Evolutionary conservation across 2,329 filamentous ascomycete species (phyloP).

Genomic region (Fusarium mundagurra): DNA sequence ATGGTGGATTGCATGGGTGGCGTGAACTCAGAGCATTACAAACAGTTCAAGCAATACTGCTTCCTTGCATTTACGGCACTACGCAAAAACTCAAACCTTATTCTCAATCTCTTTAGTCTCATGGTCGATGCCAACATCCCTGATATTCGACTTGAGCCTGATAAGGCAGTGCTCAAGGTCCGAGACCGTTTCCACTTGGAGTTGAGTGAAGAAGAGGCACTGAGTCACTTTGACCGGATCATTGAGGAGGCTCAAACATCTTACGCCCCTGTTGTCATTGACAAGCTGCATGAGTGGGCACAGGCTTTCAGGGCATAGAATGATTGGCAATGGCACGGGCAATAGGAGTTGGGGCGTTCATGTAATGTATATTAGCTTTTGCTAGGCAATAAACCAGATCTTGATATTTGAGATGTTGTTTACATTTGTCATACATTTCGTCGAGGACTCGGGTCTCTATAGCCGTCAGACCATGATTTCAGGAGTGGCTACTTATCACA

Average conservation of each 20-base stretch:
- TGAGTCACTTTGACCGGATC: slow-evolving; percentile 85
- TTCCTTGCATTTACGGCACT: slow-evolving; percentile 94
- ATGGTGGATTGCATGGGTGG: slow-evolving; percentile 99
- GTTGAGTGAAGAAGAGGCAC: slow-evolving; percentile 90
- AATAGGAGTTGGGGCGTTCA: slow-evolving; percentile 2
- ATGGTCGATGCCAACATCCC: slow-evolving; percentile 99
- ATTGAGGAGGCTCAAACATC: slow-evolving; percentile 92
- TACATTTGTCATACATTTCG: not conserved
- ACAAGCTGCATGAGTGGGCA: slow-evolving; percentile 91
- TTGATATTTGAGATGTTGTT: not conserved
- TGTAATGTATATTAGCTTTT: not conserved
- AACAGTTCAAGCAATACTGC: slow-evolving; percentile 93
- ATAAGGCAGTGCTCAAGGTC: slow-evolving; percentile 94
- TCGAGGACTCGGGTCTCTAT: not conserved
- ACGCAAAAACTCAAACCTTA: slow-evolving; percentile 87
- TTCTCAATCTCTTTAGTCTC: slow-evolving; percentile 92
- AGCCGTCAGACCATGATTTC: not conserved
- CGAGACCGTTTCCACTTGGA: slow-evolving; percentile 94
- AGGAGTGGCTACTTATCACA: not conserved
- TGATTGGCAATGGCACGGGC: not conserved
- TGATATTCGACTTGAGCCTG: slow-evolving; percentile 90
- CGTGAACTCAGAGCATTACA: slow-evolving; percentile 80
- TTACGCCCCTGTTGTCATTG: slow-evolving; percentile 92
- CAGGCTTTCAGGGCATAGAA: slow-evolving; percentile 83
- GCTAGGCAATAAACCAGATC: not conserved